Conservation (phyloP, 805 yeast species). For the Schwanniomyces sp. region DNA sequence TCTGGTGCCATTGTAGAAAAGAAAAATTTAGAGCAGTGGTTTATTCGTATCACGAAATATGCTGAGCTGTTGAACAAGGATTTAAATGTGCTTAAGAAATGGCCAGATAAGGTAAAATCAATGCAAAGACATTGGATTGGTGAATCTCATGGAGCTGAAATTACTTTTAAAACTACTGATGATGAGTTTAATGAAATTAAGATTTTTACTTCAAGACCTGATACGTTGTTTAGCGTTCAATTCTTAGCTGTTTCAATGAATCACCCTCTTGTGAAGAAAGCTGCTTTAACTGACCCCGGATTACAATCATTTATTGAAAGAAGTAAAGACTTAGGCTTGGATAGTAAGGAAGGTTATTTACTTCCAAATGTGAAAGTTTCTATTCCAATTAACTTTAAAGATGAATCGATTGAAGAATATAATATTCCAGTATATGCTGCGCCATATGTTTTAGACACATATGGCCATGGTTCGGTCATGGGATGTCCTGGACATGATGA, state of each 20-base stretch:
- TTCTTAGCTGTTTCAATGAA: conserved; percentile 74
- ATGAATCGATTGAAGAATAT: conserved; percentile 10
- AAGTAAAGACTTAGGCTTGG: conserved; percentile 37
- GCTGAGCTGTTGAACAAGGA: conserved; percentile 70
- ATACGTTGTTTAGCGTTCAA: conserved; percentile 81
- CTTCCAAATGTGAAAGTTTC: conserved; percentile 43
- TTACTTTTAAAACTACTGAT: conserved; percentile 45
- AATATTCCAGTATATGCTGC: conserved; percentile 81
- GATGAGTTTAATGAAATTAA: conserved; percentile 28
- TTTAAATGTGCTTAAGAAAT: conserved; percentile 55
- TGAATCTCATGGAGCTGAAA: conserved; percentile 74
- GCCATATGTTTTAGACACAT: conserved; percentile 80
- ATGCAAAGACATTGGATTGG: conserved; percentile 98
- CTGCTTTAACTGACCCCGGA: conserved; percentile 35
- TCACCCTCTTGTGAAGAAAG: conserved; percentile 57
- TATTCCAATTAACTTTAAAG: conserved; percentile 57
- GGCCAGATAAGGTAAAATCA: conserved; percentile 87
- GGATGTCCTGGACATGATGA: conserved; percentile 95
- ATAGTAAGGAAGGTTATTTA: conserved; percentile 54
- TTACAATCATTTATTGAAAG: conserved; percentile 52
- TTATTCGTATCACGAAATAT: conserved; percentile 81
- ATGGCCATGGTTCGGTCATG: conserved; percentile 96
- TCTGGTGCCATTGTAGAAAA: conserved; percentile 95
- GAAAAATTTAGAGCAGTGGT: conserved; percentile 84
- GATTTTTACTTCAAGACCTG: conserved; percentile 87